Base-by-base conservation (phyloP, 176 grass and related monocot species). In the Calamus simplicifolius region DNA sequence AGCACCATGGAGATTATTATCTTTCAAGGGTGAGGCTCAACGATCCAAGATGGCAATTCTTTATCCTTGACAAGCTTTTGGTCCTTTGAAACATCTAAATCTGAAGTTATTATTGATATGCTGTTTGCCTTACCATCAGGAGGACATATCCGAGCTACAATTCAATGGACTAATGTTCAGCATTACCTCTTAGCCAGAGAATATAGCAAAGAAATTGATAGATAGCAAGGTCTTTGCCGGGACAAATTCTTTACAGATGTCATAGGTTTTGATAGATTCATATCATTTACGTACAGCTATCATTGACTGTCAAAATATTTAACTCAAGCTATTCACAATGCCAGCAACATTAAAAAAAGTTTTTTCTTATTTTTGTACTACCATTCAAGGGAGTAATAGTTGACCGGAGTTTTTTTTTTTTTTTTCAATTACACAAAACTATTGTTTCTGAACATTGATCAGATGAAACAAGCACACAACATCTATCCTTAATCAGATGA, bases 1-100 rank as follows among this genome's bases (percentile, higher is more conserved):
- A 12, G 30, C 71, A 15, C 82, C 87, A 90, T 0, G 78, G 78
- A 16, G 79, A 48, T 15, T 67, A 26, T 63, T 90, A 82, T 0
- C 66, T 48, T 8, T 62, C 12, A 7, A 53, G 19, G n/a, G 16
- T 14, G 7, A 84, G 3, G 61, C 27, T 69, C 54, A 90, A 25
- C 25, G 78, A 66, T 0, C 59, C 58, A 0, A 56, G 38, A 16
- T 85, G 82, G 17, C 58, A 29, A 6, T 43, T 2, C 52, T 12
- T 63, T 16, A 86, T 75, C 67, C 25, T 16, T 69, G 52, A 50
- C 50, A 16, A 16, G 6, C 0, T 71, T 28, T 18, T 28, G 70
- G 28, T 63, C 54, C 2, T 29, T 68, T 18, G 5, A 59, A 26
- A 50, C 21, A 18, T 23, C 1, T 7, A 16, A 3, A 70, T 51